These are phyloP conservation scores for Stachybotrys elegans DNA, from an alignment of 2,329 filamentous ascomycete species.

Conservation along the genomic window DNA sequence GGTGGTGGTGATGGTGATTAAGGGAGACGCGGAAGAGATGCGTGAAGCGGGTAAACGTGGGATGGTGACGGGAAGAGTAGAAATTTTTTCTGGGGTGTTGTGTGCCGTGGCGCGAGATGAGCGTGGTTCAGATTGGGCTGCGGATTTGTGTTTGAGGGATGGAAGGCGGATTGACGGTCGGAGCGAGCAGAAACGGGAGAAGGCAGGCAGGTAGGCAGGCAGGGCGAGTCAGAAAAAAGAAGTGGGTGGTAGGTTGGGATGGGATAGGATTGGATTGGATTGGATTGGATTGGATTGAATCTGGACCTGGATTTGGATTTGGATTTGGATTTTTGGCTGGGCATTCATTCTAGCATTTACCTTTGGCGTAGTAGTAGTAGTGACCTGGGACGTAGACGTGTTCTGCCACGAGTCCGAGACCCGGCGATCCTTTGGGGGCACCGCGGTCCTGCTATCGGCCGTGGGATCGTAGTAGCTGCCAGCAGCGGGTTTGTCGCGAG, in stretches of 20 bases:
- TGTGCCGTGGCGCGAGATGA: not conserved
- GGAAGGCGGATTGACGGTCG: too few species aligned
- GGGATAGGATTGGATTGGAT: too few species aligned
- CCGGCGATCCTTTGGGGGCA: conserved; percentile 41
- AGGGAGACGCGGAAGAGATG: conserved; percentile 7
- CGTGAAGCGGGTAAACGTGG: conserved; percentile 6
- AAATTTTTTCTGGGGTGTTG: conserved; percentile 7
- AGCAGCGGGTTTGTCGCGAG: conserved; percentile 33
- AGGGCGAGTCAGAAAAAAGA: conserved; percentile 18
- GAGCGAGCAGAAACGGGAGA: too few species aligned
- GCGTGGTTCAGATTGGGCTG: not conserved
- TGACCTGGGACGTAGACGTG: conserved; percentile 34
- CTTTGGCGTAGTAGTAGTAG: conserved; percentile 36
- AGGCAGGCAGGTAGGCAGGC: conserved; percentile 5
- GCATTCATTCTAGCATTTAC: conserved; percentile 27
- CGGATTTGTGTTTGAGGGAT: conserved; percentile 6
- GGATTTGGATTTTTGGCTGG: conserved; percentile 14
- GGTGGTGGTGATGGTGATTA: conserved; percentile 9
- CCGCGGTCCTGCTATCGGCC: conserved; percentile 44
- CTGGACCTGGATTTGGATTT: too few species aligned
- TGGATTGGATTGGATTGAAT: too few species aligned
- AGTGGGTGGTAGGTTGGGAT: too few species aligned
- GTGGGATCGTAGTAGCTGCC: conserved; percentile 51
- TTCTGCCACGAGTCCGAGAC: conserved; percentile 45
- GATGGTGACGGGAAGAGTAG: conserved; percentile 11